Percentiles rank a stretch among this genome's conserved stretches.
Evolutionary conservation across 2,329 filamentous ascomycete genomes (phyloP).

Genomic region (Alternaria conjuncta): DNA sequence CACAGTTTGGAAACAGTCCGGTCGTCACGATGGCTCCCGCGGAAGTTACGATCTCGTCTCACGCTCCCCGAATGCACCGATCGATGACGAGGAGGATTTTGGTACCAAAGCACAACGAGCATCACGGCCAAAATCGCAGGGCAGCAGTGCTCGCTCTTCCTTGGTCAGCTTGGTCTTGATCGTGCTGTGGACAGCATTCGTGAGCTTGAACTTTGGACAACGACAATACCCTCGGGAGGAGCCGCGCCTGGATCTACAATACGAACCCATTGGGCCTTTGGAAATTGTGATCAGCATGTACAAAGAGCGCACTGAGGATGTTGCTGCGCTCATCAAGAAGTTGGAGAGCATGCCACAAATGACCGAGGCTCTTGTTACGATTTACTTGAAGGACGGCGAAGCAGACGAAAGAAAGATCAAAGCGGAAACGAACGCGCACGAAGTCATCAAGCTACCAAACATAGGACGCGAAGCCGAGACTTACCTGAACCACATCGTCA

Average conservation of each 20-base stretch:
- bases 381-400: conserved; percentile 44
- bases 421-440: conserved; percentile 28
- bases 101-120: neutral
- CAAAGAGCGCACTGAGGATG: conserved; percentile 39
- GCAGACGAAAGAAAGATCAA: conserved; percentile 28
- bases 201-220: conserved; percentile 27
- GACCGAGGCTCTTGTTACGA: conserved; percentile 27
- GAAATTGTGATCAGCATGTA: conserved; percentile 51
- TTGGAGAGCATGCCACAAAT: conserved; percentile 30
- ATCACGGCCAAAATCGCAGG: neutral
- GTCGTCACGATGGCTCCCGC: neutral
- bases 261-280: conserved; percentile 22
- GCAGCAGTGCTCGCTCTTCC: conserved; percentile 1
- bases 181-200: conserved; percentile 24
- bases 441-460: conserved; percentile 44
- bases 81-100: conserved; percentile 11
- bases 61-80: neutral
- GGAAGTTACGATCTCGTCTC: conserved; percentile 10
- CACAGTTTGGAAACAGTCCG: neutral
- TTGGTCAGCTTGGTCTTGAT: conserved; percentile 13
- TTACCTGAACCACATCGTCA: conserved; percentile 56
- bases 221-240: conserved; percentile 5
- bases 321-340: conserved; percentile 27
- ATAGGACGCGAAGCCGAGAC: conserved; percentile 55
- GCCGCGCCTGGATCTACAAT: conserved; percentile 24